Base-by-base conservation (phyloP, 257 asterid species). In the Misopates orontium region DNA sequence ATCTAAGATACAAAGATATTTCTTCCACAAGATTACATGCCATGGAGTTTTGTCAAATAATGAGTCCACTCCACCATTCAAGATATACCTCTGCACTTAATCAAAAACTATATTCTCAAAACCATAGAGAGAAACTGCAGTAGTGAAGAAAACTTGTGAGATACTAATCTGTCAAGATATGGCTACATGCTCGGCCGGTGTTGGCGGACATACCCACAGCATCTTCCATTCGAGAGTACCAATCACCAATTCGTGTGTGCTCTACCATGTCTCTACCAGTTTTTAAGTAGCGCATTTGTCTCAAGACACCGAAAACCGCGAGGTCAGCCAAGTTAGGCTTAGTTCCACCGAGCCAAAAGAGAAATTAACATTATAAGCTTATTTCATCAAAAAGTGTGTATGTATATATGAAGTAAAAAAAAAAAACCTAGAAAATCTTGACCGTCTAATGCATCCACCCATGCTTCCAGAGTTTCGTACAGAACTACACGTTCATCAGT, bases 231-330 rank as follows among this genome's bases (percentile, higher is more conserved):
- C 95, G 73, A n/a, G 85, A 60, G 67, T 84, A 93, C 98, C 97
- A 93, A 53, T 85, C 91, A 25, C 95, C 96, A 17, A 93, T 93
- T 31, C 79, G 87, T 9, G 98, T 90, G 75, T 93, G 70, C 75
- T 85, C 92, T 21, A 93, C 96, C 97, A 93, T 90, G 84, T 90
- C 97, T 73, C 71, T 75, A 31, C 99, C 97, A 16, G 97, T 85
- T 60, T 69, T 84, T 71, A 93, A 87, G 80, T 90, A 70, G 76
- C 97, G 96, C 56, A 93, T 93, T 59, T 97, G 96, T 75, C 95
- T 81, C 70, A 93, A 60, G 62, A 93, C 96, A 17, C 99, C 99
- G 56, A 60, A 93, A 10, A 87, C 96, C 14, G 99, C 96, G 22
- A 93, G 88, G 74, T 93, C 99, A 36, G 95, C 97, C 50, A 93